A percentile compares a stretch with the other conserved stretches of the same genome.
Evolutionary conservation across 306 rosid genomes (phyloP).

Genomic region (Trifolium dubium): DNA sequence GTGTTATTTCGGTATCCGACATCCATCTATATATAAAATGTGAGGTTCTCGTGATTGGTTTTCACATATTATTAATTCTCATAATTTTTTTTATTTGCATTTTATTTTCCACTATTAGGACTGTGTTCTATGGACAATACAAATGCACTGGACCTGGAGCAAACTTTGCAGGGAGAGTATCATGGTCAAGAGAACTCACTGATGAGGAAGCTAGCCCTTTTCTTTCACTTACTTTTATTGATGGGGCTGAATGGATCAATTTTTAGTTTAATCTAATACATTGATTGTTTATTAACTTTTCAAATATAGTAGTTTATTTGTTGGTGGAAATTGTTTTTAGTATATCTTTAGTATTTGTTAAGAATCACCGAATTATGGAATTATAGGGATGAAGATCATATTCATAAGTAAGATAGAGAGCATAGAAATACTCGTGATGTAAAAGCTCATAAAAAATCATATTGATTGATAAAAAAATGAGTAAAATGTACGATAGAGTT

Average conservation of each 20-base stretch:
- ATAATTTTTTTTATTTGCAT: background rate
- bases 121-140: constrained; percentile 96
- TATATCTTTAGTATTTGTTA: no score
- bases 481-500: no score
- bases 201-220: constrained; percentile 92
- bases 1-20: background rate
- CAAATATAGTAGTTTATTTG: background rate
- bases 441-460: no score
- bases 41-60: constrained; percentile 32
- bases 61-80: constrained; percentile 17
- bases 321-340: background rate
- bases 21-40: background rate
- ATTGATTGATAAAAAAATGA: no score
- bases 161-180: constrained; percentile 83
- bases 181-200: constrained; percentile 95
- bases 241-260: constrained; percentile 88
- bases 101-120: constrained; percentile 52
- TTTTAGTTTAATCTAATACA: constrained; percentile 32
- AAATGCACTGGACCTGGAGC: constrained; percentile 92
- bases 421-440: no score
- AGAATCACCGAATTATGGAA: no score
- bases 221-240: constrained; percentile 79
- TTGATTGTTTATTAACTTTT: background rate
- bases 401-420: no score
- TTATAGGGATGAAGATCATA: no score